Base-by-base conservation (phyloP, 805 yeast species). In the Cyberlindnera samutprakarnensis region DNA sequence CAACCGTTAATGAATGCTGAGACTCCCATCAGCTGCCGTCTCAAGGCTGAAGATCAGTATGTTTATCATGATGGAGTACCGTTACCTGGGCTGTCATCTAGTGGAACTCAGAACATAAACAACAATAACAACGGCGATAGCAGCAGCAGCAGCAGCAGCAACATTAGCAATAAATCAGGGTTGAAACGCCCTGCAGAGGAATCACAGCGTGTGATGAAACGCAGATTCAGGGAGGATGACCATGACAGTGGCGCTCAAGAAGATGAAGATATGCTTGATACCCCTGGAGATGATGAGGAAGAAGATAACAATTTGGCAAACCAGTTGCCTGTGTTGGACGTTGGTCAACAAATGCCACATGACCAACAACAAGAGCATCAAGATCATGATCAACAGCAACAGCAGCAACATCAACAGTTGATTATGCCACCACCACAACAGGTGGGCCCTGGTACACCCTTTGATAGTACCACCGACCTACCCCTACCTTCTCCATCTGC, bases 401-500 rank as follows among this genome's bases (percentile, higher is more conserved):
- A 28, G 6, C 36, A 30, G 14, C 30, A 31, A 14, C 22, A 24
- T 5, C 15, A 16, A 19, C 32, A 37, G 30, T 16, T 23, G 17
- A 23, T 21, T 4, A 19, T 19, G 22, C 25, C 25, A 6, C 30
- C 25, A 12, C 33, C 25, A 13, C 30, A 29, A 5, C 15, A 20
- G 5, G 31, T 14, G 21, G n/a, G n/a, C n/a, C n/a, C n/a, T n/a
- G n/a, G n/a, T n/a, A 14, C 25, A 2, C 40, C 32, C 20, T 11
- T 16, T 14, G 42, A 26, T 9, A 34, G 33, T 23, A 22, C 28
- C 10, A 25, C 31, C 20, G 77, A 68, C 37, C 54, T 72, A n/a
- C 82, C 83, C 0, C 59, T 77, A 14, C 85, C 84, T 1, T 76
- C 82, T 8, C 85, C 84, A 0, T 72, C 78, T 42, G 80, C 80